Percentiles rank a stretch among this genome's conserved stretches.
phyloP scores from a whole-genome alignment of 2,329 filamentous ascomycete genomes.

The Fusarium irregulare region DNA sequence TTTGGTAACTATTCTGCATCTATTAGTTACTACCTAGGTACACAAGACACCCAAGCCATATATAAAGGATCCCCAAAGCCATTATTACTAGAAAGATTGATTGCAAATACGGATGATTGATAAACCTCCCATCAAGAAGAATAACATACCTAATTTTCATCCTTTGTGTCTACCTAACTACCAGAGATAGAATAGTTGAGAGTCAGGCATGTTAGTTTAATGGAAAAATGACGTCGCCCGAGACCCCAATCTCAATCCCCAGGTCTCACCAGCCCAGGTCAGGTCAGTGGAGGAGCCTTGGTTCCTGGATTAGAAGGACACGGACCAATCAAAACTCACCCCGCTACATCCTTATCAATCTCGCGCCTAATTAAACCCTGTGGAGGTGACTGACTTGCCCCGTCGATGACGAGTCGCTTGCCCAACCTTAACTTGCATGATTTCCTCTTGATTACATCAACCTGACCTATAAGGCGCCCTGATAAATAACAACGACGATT shows the following conservation, averaged over 20 bases:
- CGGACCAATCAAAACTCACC: slow-evolving; percentile 35
- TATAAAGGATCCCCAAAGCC: background rate
- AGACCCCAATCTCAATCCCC: slow-evolving; percentile 12
- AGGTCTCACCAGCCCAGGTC: slow-evolving; percentile 14
- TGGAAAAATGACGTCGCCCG: slow-evolving; percentile 23
- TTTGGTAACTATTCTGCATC: background rate
- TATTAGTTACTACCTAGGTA: background rate
- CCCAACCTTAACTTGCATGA: slow-evolving; percentile 24
- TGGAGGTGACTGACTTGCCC: slow-evolving; percentile 30
- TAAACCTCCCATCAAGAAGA: background rate
- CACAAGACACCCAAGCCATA: background rate
- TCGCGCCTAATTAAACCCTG: slow-evolving; percentile 28
- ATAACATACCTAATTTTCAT: background rate
- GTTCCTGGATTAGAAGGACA: slow-evolving; percentile 38
- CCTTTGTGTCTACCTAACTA: background rate
- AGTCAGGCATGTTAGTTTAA: background rate
- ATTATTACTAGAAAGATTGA: background rate
- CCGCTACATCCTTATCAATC: slow-evolving; percentile 43
- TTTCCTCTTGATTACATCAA: slow-evolving; percentile 19
- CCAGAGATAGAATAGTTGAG: background rate
- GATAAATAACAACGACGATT: slow-evolving; percentile 22
- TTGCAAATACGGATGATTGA: background rate
- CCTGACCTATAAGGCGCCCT: slow-evolving; percentile 8
- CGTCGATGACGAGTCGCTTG: slow-evolving; percentile 49
- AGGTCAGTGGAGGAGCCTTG: slow-evolving; percentile 1